These are phyloP conservation scores for Colletotrichum sp. DNA, from an alignment of 2,329 filamentous ascomycete species.

Conservation along the genomic window DNA sequence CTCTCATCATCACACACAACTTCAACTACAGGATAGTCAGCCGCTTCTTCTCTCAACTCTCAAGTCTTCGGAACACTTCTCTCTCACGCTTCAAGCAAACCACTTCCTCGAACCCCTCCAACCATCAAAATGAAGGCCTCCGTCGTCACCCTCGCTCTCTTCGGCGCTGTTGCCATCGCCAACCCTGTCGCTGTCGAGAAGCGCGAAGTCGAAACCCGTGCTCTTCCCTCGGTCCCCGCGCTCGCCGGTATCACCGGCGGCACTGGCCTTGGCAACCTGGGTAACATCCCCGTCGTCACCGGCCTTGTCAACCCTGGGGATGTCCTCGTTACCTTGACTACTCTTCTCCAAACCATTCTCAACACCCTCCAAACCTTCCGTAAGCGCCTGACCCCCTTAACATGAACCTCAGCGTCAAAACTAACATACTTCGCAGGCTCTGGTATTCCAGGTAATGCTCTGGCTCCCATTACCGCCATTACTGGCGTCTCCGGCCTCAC, in stretches of 20 bases:
- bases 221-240: neutral
- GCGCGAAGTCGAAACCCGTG: neutral
- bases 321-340: neutral
- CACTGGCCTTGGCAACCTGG: neutral
- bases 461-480: neutral
- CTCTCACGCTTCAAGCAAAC: neutral
- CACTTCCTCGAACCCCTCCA: neutral
- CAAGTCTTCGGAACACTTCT: neutral
- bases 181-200: slow-evolving; percentile 10
- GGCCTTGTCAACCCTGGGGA: neutral
- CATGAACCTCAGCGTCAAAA: neutral
- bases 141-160: slow-evolving; percentile 7
- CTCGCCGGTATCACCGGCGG: too few relatives aligned
- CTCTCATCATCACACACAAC: slow-evolving; percentile 6
- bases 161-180: neutral
- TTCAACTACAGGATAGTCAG: slow-evolving; percentile 18
- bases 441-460: neutral
- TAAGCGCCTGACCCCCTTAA: neutral
- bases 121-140: slow-evolving; percentile 19
- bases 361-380: neutral
- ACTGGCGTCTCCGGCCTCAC: neutral
- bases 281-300: neutral
- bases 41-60: slow-evolving; percentile 2
- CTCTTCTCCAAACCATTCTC: neutral
- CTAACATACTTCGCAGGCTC: neutral